Conservation (phyloP, 305 asterid genomes). For the Solanum hybrid region DNA sequence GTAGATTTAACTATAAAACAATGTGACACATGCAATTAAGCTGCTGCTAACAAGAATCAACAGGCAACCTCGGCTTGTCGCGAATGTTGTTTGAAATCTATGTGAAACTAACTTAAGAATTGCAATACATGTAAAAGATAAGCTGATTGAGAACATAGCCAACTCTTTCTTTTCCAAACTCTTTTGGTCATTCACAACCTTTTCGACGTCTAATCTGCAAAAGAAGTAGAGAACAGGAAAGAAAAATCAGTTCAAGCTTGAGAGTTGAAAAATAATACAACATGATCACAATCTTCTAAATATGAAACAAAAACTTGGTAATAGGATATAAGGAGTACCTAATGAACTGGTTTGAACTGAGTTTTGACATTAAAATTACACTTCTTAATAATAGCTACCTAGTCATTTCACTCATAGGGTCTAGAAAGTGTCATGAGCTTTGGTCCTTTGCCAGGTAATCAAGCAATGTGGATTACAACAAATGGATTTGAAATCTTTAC, state of each 20-base stretch:
- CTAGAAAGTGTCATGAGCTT: not conserved
- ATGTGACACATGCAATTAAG: constrained; percentile 50
- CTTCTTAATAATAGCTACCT: not conserved
- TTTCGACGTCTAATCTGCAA: constrained; percentile 62
- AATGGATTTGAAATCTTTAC: not conserved
- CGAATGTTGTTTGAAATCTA: constrained; percentile 23
- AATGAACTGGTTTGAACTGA: not conserved
- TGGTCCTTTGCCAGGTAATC: not conserved
- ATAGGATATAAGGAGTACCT: not conserved
- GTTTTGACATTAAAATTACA: not conserved
- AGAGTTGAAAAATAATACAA: not conserved
- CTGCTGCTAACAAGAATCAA: constrained; percentile 58
- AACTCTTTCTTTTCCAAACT: constrained; percentile 62
- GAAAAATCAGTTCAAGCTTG: not conserved
- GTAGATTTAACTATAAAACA: constrained; percentile 31
- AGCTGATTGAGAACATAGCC: constrained; percentile 33
- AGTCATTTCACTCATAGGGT: not conserved
- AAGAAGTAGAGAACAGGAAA: not conserved
- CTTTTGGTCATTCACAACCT: constrained; percentile 46
- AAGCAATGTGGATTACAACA: not conserved
- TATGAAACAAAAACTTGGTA: not conserved
- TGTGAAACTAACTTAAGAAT: constrained; percentile 32
- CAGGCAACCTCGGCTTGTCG: constrained; percentile 48
- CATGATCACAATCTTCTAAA: not conserved
- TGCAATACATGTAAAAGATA: constrained; percentile 48